Evolutionary conservation across 768 basidiomycete species (phyloP).

Genomic region (Paxillus ammoniavirescens): DNA sequence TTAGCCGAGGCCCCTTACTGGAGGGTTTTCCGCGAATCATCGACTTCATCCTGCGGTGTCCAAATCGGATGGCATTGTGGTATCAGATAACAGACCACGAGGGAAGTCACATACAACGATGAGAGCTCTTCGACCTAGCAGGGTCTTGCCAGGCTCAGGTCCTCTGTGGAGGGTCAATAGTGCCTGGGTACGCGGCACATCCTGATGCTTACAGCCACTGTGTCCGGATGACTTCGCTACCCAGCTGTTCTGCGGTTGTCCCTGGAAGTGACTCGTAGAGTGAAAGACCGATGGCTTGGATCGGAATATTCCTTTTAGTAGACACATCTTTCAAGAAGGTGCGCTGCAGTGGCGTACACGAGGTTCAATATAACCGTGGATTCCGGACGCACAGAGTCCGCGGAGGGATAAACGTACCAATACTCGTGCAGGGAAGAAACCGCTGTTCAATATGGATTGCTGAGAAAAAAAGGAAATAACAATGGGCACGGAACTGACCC

Average conservation of each 20-base stretch:
- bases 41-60: conserved; percentile 71
- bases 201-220: conserved; percentile 82
- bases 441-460: conserved; percentile 44
- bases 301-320: conserved; percentile 78
- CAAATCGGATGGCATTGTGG: not conserved
- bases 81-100: conserved; percentile 13
- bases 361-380: not conserved
- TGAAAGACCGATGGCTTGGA: conserved; percentile 95
- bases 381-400: not conserved
- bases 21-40: conserved; percentile 86
- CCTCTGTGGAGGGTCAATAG: conserved; percentile 41
- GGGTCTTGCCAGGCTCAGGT: conserved; percentile 59
- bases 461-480: conserved; percentile 13
- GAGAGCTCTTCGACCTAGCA: conserved; percentile 79
- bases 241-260: conserved; percentile 68
- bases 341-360: conserved; percentile 43
- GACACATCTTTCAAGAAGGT: conserved; percentile 78
- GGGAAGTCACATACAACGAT: conserved; percentile 63
- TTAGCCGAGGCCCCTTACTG: conserved; percentile 49
- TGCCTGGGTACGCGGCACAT: not conserved
- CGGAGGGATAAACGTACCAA: conserved; percentile 45
- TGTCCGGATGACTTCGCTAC: conserved; percentile 85
- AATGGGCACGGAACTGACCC: conserved; percentile 53
- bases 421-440: conserved; percentile 95
- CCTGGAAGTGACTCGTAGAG: conserved; percentile 90